These are phyloP conservation scores for Ambrosiella beaveri DNA, from an alignment of 2,329 filamentous ascomycete species.

Conservation along the genomic window DNA sequence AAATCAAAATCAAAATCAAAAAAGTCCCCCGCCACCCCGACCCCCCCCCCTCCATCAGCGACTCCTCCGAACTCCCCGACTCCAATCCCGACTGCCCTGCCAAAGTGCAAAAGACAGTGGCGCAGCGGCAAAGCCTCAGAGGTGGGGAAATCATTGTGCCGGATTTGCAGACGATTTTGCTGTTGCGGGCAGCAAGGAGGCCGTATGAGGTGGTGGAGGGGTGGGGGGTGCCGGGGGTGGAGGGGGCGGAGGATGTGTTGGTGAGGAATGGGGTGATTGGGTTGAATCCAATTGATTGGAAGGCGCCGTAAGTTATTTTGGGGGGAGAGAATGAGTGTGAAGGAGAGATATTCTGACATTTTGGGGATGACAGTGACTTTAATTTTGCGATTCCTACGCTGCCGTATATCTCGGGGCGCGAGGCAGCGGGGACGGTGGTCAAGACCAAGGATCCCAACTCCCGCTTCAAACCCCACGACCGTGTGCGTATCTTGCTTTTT, in stretches of 20 bases:
- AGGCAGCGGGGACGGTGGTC: slow-evolving; percentile 49
- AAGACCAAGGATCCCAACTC: slow-evolving; percentile 17
- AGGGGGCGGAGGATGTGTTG: slow-evolving; percentile 32
- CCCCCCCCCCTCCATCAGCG: not conserved
- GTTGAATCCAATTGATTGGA: slow-evolving; percentile 63
- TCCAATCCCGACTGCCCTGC: not conserved
- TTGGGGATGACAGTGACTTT: slow-evolving; percentile 36
- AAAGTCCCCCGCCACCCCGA: not conserved
- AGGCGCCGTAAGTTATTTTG: slow-evolving; percentile 40
- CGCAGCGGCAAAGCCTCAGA: not conserved
- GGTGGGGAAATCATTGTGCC: slow-evolving; percentile 1
- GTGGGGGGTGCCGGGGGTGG: not conserved
- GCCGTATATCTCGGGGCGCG: slow-evolving; percentile 52
- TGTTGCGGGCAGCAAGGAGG: not conserved
- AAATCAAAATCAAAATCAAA: not conserved
- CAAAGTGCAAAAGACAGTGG: not conserved
- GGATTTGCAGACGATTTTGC: not conserved
- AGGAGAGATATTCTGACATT: not conserved
- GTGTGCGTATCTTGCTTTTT: slow-evolving; percentile 20
- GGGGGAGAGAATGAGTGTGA: not conserved
- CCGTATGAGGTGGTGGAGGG: slow-evolving; percentile 2
- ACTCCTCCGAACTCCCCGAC: not conserved
- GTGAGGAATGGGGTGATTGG: slow-evolving; percentile 49
- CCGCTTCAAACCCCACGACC: slow-evolving; percentile 37
- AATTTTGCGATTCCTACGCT: slow-evolving; percentile 51